Evolutionary conservation across 2,329 filamentous ascomycete species (phyloP).

Genomic region (Ophiostoma pallidulum): DNA sequence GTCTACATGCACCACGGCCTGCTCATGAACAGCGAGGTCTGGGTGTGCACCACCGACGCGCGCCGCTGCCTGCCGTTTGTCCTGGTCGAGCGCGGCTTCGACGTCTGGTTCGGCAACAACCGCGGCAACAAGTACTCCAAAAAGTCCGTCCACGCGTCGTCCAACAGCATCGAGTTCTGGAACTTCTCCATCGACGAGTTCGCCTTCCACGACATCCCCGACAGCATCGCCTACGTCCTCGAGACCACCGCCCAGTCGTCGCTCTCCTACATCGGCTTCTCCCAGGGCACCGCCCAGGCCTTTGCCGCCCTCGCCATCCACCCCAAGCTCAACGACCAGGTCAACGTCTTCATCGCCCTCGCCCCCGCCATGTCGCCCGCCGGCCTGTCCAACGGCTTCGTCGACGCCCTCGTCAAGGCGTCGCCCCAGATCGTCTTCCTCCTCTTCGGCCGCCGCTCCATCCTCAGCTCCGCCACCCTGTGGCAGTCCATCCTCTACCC

Average conservation of each 20-base stretch:
- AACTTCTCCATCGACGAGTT: slow-evolving; percentile 98
- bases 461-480: slow-evolving; percentile 87
- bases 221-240: slow-evolving; percentile 87
- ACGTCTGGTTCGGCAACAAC: slow-evolving; percentile 98
- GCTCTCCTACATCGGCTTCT: slow-evolving; percentile 93
- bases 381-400: slow-evolving; percentile 78
- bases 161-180: slow-evolving; percentile 75
- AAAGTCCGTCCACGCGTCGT: slow-evolving; percentile 70
- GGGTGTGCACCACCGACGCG: slow-evolving; percentile 85
- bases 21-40: slow-evolving; percentile 98
- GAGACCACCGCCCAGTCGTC: slow-evolving; percentile 72
- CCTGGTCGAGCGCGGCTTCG: slow-evolving; percentile 82
- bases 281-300: slow-evolving; percentile 91
- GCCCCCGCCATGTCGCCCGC: slow-evolving; percentile 95
- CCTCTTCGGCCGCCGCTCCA: slow-evolving; percentile 82
- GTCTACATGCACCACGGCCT: slow-evolving; percentile 93
- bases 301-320: slow-evolving; percentile 91
- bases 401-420: slow-evolving; percentile 86
- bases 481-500: slow-evolving; percentile 96
- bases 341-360: slow-evolving; percentile 92
- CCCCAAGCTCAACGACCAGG: slow-evolving; percentile 80
- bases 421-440: slow-evolving; percentile 89
- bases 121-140: slow-evolving; percentile 99
- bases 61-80: slow-evolving; percentile 81
- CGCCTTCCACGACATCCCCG: slow-evolving; percentile 92